A percentile compares a stretch with the other conserved stretches of the same genome.
phyloP scores from a whole-genome alignment of 2,329 filamentous ascomycete genomes.

The Cladosporium sp. region DNA sequence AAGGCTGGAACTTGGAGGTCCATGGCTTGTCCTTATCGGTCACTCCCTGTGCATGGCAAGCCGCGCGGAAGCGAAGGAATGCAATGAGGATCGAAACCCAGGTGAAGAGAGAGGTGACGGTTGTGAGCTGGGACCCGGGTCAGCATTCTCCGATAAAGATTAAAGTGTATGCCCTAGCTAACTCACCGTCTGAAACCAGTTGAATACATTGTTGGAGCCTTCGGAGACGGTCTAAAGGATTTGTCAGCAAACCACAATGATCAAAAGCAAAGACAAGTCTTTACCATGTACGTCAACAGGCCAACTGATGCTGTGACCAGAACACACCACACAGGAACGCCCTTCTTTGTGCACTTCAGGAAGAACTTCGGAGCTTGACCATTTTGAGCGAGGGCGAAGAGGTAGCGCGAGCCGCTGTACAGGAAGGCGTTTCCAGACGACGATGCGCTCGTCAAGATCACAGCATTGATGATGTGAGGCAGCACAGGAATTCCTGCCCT shows the following conservation, averaged over 20 bases:
- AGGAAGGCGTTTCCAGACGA: conserved; percentile 66
- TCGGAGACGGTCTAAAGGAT: conserved; percentile 27
- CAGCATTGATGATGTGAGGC: conserved; percentile 68
- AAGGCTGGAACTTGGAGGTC: conserved; percentile 43
- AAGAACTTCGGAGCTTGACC: conserved; percentile 47
- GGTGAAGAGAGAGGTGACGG: conserved; percentile 30
- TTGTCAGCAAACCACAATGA: no score
- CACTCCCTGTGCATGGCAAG: conserved; percentile 26
- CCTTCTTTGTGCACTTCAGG: conserved; percentile 62
- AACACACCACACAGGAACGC: conserved; percentile 72
- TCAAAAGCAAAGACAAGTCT: no score
- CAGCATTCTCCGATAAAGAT: background rate
- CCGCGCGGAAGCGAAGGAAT: conserved; percentile 28
- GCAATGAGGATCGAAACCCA: conserved; percentile 27
- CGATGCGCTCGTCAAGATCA: conserved; percentile 68
- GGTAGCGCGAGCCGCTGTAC: conserved; percentile 48
- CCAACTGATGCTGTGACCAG: conserved; percentile 45
- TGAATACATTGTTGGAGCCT: conserved; percentile 27
- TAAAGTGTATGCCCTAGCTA: background rate
- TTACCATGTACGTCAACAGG: conserved; percentile 50
- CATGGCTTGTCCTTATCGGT: conserved; percentile 42
- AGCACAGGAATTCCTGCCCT: conserved; percentile 63
- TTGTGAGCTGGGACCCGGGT: conserved; percentile 23
- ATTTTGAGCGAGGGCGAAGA: conserved; percentile 48
- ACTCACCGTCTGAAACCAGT: conserved; percentile 28